Percentiles rank a stretch among this genome's conserved stretches.
Conservation (phyloP, 2,329 filamentous ascomycete species). For the Microdochium paspali region DNA sequence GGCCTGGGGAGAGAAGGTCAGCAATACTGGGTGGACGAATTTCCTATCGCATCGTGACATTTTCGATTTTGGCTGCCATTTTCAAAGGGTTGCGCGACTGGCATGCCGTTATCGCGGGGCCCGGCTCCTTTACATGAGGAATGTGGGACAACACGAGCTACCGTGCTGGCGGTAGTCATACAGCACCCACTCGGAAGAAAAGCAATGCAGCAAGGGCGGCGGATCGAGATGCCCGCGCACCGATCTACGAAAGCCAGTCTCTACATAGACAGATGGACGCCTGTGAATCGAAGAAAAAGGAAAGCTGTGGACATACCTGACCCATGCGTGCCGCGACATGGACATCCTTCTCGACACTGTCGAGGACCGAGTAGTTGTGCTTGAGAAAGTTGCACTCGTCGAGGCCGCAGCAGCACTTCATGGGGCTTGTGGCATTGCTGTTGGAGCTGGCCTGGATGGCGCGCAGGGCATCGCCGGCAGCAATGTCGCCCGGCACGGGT, state of each 20-base stretch:
- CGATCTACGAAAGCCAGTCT: not conserved
- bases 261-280: constrained; percentile 2
- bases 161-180: too few species aligned
- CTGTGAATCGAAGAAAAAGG: constrained; percentile 4
- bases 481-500: not conserved
- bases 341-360: constrained; percentile 79
- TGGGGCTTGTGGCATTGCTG: constrained; percentile 18
- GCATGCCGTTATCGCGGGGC: not conserved
- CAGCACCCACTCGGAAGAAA: not conserved
- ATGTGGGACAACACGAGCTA: too few species aligned
- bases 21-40: constrained; percentile 33
- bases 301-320: constrained; percentile 59
- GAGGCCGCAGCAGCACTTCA: constrained; percentile 79
- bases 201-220: not conserved
- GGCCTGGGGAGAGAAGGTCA: constrained; percentile 73
- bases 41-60: constrained; percentile 11
- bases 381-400: constrained; percentile 69
- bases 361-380: constrained; percentile 70
- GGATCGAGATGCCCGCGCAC: not conserved
- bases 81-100: not conserved
- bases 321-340: constrained; percentile 79
- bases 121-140: not conserved
- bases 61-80: not conserved
- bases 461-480: not conserved
- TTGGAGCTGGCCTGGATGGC: not conserved